A percentile compares a stretch with the other conserved stretches of the same genome.
These are phyloP conservation scores for Paraphaeosphaeria sporulosa DNA, from an alignment of 2,329 filamentous ascomycete species.

Conservation along the genomic window DNA sequence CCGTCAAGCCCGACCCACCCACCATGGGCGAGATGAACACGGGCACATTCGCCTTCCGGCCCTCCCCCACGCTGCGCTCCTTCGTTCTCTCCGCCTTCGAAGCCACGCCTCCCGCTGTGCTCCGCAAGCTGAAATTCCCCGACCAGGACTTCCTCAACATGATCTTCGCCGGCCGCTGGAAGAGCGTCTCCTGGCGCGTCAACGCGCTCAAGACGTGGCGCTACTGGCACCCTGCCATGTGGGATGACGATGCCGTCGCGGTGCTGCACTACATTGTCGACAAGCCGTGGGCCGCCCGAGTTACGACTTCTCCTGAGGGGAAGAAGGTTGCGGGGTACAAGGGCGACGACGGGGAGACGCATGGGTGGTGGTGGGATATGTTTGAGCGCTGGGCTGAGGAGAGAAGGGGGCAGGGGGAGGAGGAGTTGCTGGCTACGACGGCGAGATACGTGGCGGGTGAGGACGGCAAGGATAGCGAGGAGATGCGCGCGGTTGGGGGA, in stretches of 20 bases:
- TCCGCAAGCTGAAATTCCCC: constrained; percentile 59
- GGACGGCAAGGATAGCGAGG: constrained; percentile 31
- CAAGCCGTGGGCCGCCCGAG: constrained; percentile 61
- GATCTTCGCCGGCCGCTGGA: constrained; percentile 57
- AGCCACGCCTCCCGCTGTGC: constrained; percentile 38
- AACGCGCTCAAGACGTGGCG: constrained; percentile 64
- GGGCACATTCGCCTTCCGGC: constrained; percentile 61
- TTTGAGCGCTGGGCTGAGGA: constrained; percentile 52
- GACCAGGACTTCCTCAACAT: constrained; percentile 63
- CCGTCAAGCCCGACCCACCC: constrained; percentile 38
- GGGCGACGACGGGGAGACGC: constrained; percentile 60
- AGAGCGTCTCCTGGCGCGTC: constrained; percentile 56
- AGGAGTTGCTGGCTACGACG: constrained; percentile 27
- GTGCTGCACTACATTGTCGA: constrained; percentile 64
- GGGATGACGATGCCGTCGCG: constrained; percentile 58
- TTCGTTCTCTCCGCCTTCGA: constrained; percentile 53
- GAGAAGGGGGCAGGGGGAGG: constrained; percentile 29
- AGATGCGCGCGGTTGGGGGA: constrained; percentile 42
- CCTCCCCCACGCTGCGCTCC: constrained; percentile 48
- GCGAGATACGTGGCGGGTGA: constrained; percentile 34
- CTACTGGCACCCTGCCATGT: constrained; percentile 61
- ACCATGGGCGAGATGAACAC: constrained; percentile 60
- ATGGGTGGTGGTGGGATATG: constrained; percentile 62
- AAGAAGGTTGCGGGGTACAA: constrained; percentile 53
- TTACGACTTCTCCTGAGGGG: constrained; percentile 33